Evolutionary conservation across 345 rosid genomes (phyloP), one percentile per base, ranked within the genome.

Genomic region (Pelargonium nanum): DNA sequence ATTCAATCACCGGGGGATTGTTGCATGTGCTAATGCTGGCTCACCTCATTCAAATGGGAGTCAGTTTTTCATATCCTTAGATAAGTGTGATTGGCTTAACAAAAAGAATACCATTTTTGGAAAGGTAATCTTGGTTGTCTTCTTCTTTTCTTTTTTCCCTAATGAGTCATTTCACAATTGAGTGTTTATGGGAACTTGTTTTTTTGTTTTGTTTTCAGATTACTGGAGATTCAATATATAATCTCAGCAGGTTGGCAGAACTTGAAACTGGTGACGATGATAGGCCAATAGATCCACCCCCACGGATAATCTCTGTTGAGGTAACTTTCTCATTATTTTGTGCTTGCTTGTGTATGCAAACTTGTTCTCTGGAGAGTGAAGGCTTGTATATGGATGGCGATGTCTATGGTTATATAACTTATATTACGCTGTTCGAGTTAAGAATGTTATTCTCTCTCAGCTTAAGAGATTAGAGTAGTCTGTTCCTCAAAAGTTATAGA

Each of bases 1-100:
- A 56, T 93, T 93, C 72, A 89, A 87, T 60, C 97, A 93, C 72
- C 77, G 99, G 55, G 97, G 95, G 17, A 60, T 93, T 54, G 87
- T 93, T 48, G 99, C 97, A 2, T 89, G 91, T 78, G 99, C 96
- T 16, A 89, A 89, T 80, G 88, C 85, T 25, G 87, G 95, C 64
- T 53, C 80, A 7, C 92, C 94, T 0, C 80, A 89, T 75, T 74
- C 99, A 0, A 93, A 89, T 73, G 97, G 97, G 25, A 93, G 96
- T 68, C 97, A 89, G 72, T 93, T 93, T 75, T 93, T 93, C 65
- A 79, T 89, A 55, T 75, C 99, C 22, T 77, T 93, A 80, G 99
- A 90, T 84, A 85, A 78, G 65, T 86, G 83, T 59, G 96, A 93
- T 55, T 89, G 97, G 97, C 90, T 93, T 69, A 95, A 90, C 63